Base-by-base conservation (phyloP, 73 alveolate species). In the Paramecium bursaria region DNA sequence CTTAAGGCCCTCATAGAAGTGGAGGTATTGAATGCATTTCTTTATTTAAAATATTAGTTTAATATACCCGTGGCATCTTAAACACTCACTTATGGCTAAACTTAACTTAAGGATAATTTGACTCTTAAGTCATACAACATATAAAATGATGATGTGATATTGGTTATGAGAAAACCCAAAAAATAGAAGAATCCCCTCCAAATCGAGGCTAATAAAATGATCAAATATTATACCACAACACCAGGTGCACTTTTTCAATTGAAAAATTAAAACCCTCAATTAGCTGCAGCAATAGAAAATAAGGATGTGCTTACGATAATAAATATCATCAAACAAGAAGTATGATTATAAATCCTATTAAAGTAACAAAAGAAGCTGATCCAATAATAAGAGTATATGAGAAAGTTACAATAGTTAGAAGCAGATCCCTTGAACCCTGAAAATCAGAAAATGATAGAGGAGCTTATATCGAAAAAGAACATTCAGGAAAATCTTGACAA, bases 401-500 rank as follows among this genome's bases (percentile, higher is more conserved):
- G 82, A 14, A 67, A 42, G 46, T 19, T 67, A 47, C 44, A 35
- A 42, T 19, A 54, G 23, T 73, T 88, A 17, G 91, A 87, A 48
- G 75, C 87, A 47, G 96, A 93, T 90, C 94, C 90, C 23, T 33
- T 86, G 21, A 90, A 89, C 53, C 91, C 95, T 31, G 96, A 95
- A 61, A 93, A 90, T 23, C 94, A 95, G 75, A 92, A 92, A 53
- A 67, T 82, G 54, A 92, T 95, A 3, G 97, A 92, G 27, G 94
- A 88, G 74, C 89, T 88, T 61, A 95, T 95, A 3, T 75, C 86
- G 46, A 73, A 92, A 74, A 87, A 88, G 61, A 88, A 90, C 30
- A 91, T 95, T 50, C 91, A 95, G 61, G 98, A 95, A 74, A 93
- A 95, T 86, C 87, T 74, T 30, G 87, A 88, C 33, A 51, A 85